Base-by-base conservation (phyloP, 1,284 basidiomycete genomes). In the Microbotryum intermedium region DNA sequence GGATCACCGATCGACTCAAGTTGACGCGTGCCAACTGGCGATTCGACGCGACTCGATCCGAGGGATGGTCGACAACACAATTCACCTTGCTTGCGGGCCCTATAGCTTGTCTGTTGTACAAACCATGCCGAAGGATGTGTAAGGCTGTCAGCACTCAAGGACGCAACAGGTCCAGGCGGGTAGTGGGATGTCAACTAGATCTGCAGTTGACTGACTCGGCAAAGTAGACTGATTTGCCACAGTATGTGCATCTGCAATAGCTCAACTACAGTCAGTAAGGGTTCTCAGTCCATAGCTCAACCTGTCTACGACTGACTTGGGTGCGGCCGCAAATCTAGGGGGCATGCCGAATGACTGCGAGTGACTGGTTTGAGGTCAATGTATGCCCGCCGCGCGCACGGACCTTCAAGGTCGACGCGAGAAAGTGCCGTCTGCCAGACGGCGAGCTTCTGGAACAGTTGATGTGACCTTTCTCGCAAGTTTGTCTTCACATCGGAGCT, bases 31-130 rank as follows among this genome's bases (percentile, higher is more conserved):
- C 30, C 9, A 34, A 11, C 20, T 23, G 34, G 30, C 42, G 51
- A 42, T 20, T 21, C 34, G 21, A 20, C 34, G 13, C 20, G 25
- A 26, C 10, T 44, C 34, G n/a, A 26, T n/a, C 7, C 18, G 25
- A 23, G 23, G 28, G 47, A 10, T 29, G 10, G n/a, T 6, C 11
- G n/a, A 7, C 2, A 34, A 29, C 34, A 43, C 28, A 8, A 70
- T 73, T 48, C 42, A 75, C 76, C 69, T 71, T 73, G 6, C 76
- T 63, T 16, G 64, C 75, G 2, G 76, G 77, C 13, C 76, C 77
- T 52, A 76, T 70, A 3, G 72, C 72, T 60, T 76, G 73, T 26
- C 20, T 23, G 21, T 48, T 48, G 21, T 23, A 48, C 21, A 11
- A 48, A 23, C 4, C 16, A 21, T 48, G 9, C 21, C 21, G 21